Evolutionary conservation across 306 rosid species (phyloP), one percentile per base, ranked within the genome.

Genomic region (Ormosia emarginata): DNA sequence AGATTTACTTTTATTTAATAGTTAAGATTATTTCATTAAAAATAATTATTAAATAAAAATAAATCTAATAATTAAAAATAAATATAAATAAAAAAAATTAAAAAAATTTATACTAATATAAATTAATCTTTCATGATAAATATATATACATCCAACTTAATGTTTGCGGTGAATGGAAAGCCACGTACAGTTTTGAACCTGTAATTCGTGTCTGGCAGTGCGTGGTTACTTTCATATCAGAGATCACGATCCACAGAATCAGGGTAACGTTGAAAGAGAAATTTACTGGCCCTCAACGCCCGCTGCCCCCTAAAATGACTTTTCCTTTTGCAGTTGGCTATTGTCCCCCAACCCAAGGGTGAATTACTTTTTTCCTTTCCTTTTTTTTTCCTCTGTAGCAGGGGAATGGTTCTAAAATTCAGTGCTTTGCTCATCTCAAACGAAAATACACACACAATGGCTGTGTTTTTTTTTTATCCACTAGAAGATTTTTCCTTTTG

Each of bases 341-440:
- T 32, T 4, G n/a, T 12, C 7, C 75, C 47, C 78, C 30, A 43
- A 49, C 41, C 43, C 59, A 24, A 6, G 58, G 37, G 15, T 67
- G 10, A 1, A 12, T 63, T 34, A 32, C 29, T 10, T 53, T 61
- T 7, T 29, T 29, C 24, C 56, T 5, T 6, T 18, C 8, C 8
- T 5, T 33, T 62, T 46, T 40, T 30, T 57, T 5, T 11, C 12
- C 3, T 14, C 10, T 71, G 30, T 46, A 6, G 18, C 14, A 17
- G 50, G 9, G 13, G 18, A 2, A 5, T 29, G 5, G 30, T 33
- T 67, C 56, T 75, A 59, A 75, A 69, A 67, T 77, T 77, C 82
- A 76, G 78, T 82, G 78, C 70, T 75, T 46, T 58, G 30, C 34
- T 67, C 69, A 56, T 67, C 61, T 67, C 43, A 7, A 67, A 82